These are phyloP conservation scores for Aspergillus cejpii DNA, from an alignment of 2,329 filamentous ascomycete genomes.

Conservation along the genomic window DNA sequence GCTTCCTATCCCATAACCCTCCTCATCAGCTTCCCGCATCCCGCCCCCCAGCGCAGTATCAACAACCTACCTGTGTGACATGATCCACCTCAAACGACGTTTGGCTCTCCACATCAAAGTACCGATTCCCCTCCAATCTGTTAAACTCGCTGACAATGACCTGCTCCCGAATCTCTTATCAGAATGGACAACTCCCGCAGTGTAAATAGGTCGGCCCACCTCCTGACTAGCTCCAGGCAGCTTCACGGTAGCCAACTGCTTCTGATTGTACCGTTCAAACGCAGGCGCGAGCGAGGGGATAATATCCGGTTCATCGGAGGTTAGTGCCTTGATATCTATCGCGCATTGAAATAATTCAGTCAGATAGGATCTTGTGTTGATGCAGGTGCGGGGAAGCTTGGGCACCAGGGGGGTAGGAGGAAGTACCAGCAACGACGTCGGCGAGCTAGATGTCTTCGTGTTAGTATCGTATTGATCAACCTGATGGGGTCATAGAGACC, in stretches of 20 bases:
- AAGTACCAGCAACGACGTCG: constrained; percentile 76
- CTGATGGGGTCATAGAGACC: no score
- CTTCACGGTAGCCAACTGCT: constrained; percentile 83
- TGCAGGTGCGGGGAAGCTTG: constrained; percentile 5
- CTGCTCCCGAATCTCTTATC: constrained; percentile 31
- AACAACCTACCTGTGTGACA: constrained; percentile 56
- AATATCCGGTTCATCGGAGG: constrained; percentile 60
- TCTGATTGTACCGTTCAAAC: constrained; percentile 92
- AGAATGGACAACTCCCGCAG: constrained; percentile 7
- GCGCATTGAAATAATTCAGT: constrained; percentile 7
- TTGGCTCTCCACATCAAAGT: constrained; percentile 83
- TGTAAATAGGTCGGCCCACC: constrained; percentile 44
- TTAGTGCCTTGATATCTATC: constrained; percentile 82
- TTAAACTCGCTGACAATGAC: constrained; percentile 82
- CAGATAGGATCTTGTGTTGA: constrained; percentile 9
- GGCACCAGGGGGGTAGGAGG: constrained; percentile 13
- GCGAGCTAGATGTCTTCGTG: constrained; percentile 55
- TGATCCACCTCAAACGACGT: constrained; percentile 89
- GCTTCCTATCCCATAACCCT: constrained; percentile 60
- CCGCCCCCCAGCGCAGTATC: neutral
- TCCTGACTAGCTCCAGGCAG: constrained; percentile 76
- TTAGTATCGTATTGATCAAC: constrained; percentile 15
- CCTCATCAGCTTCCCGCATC: neutral
- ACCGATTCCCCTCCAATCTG: constrained; percentile 69
- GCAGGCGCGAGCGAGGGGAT: constrained; percentile 69